Conservation (phyloP, 208 protist genomes). For the Acanthamoeba sp. region DNA sequence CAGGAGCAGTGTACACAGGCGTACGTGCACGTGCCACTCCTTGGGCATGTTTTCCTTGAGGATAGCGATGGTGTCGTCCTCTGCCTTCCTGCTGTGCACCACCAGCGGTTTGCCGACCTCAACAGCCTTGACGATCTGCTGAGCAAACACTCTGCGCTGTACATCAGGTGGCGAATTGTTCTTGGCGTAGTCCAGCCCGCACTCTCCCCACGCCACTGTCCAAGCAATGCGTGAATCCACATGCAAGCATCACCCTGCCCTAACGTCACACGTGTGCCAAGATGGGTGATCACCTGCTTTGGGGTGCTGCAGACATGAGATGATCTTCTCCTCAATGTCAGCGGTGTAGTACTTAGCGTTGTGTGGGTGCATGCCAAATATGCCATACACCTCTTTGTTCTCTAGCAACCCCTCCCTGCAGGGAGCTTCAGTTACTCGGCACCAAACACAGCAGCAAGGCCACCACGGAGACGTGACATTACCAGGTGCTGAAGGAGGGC, state of each 20-base stretch:
- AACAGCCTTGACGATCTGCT: conserved; percentile 85
- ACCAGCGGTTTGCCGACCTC: conserved; percentile 86
- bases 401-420: conserved; percentile 7
- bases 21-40: conserved; percentile 85
- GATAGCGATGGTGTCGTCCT: conserved; percentile 89
- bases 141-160: conserved; percentile 81
- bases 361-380: conserved; percentile 84
- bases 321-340: conserved; percentile 70
- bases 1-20: conserved; percentile 74
- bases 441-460: not conserved
- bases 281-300: conserved; percentile 29
- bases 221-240: too few species aligned
- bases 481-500: conserved; percentile 59
- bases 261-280: not conserved
- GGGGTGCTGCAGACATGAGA: conserved; percentile 75
- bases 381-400: conserved; percentile 6
- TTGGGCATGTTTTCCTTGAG: conserved; percentile 84
- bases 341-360: conserved; percentile 81
- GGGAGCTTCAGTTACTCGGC: not conserved
- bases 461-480: too few species aligned
- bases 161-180: conserved; percentile 72
- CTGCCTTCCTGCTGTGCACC: conserved; percentile 90
- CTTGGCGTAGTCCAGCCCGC: conserved; percentile 81
- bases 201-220: conserved; percentile 86
- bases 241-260: too few species aligned